Base-by-base conservation (phyloP, 1,139 yeast genomes). In the Kurtzmaniella natalensis region DNA sequence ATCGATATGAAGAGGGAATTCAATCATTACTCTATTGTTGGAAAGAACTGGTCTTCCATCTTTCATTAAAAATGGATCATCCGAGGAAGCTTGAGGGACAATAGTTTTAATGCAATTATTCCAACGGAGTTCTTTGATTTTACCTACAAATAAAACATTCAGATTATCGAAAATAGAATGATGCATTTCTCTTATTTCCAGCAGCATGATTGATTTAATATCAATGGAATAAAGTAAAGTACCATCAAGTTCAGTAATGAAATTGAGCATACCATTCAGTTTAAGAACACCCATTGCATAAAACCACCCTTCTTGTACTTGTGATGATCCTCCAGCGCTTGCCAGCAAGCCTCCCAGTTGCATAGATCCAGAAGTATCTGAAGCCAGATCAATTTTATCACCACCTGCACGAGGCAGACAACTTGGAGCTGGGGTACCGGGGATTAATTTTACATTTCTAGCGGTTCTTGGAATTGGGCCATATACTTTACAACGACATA, bases 261-360 rank as follows among this genome's bases (percentile, higher is more conserved):
- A 55, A 45, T 81, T 78, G 37, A 87, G 62, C 7, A 65, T 51
- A 5, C 96, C 96, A 46, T 77, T 68, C 3, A 81, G 72, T 45
- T 75, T 77, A 33, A 86, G 55, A 8, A 79, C 81, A 1, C 92
- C 94, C 75, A 80, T 79, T 1, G 86, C 79, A 34, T 70, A 73
- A 47, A 81, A 81, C 95, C 95, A 86, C 3, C 78, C 78, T 44
- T 78, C 82, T 17, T 61, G 59, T 25, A n/a, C 37, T 10, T 19
- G 24, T 11, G 31, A 34, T n/a, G 23, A 34, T 16, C 26, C 26
- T 22, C 25, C 26, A 23, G 21, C 28, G 30, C 29, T 32, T 34
- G 20, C 24, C 33, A 31, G 33, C 14, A 18, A 11, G n/a, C n/a
- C n/a, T 10, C 17, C 11, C 23, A 21, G 23, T 21, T 21, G 23